Evolutionary conservation across 2,329 filamentous ascomycete genomes (phyloP).

Genomic region (Neopestalotiopsis rosae): DNA sequence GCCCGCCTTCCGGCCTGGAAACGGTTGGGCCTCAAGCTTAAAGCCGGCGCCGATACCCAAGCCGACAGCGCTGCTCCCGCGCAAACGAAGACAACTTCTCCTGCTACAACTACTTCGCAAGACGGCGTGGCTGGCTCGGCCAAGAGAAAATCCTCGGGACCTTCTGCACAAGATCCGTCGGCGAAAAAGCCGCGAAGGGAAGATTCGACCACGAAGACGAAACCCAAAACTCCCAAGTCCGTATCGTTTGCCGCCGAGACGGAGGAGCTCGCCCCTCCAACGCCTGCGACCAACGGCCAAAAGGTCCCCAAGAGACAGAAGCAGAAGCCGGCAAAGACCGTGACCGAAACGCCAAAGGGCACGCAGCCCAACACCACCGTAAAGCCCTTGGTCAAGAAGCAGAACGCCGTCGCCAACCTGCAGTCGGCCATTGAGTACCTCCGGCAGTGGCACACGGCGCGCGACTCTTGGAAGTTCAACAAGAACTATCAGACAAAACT

Average conservation of each 20-base stretch:
- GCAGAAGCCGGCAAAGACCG: constrained; percentile 34
- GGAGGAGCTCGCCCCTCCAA: constrained; percentile 22
- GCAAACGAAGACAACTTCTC: constrained; percentile 28
- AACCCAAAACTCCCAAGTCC: constrained; percentile 54
- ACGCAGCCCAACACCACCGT: constrained; percentile 37
- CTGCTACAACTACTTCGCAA: constrained; percentile 11
- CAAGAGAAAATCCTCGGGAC: constrained; percentile 38
- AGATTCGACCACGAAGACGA: constrained; percentile 27
- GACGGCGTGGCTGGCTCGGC: constrained; percentile 17
- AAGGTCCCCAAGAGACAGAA: constrained; percentile 35
- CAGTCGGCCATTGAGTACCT: constrained; percentile 78
- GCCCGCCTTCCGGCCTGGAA: constrained; percentile 64
- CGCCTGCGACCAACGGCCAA: constrained; percentile 26
- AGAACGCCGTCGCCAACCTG: constrained; percentile 50
- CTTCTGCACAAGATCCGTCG: constrained; percentile 36
- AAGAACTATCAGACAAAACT: constrained; percentile 89
- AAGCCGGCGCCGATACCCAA: constrained; percentile 43
- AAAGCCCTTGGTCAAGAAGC: constrained; percentile 29
- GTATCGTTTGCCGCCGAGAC: constrained; percentile 44
- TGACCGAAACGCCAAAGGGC: constrained; percentile 29
- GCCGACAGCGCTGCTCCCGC: constrained; percentile 33
- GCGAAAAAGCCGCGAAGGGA: constrained; percentile 38
- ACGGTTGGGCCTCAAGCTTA: constrained; percentile 68
- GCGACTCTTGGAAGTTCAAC: constrained; percentile 89
- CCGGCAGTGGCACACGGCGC: constrained; percentile 72